Percentiles rank a stretch among this genome's conserved stretches.
These are phyloP conservation scores for Syzygium oleosum DNA, from an alignment of 345 rosid genomes.

Conservation along the genomic window DNA sequence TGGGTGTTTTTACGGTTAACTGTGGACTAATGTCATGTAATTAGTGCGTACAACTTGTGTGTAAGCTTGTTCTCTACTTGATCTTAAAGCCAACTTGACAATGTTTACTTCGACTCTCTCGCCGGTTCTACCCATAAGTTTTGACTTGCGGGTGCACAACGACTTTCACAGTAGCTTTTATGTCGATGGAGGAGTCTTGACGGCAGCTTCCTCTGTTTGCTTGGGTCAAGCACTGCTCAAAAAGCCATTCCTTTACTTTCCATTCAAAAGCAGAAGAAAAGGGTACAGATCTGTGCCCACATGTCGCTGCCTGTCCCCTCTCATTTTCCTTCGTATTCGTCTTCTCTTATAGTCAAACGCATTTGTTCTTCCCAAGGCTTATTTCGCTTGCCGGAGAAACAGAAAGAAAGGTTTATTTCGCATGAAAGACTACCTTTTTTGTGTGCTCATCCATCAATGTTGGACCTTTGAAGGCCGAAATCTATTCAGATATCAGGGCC, in stretches of 20 bases:
- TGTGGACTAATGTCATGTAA: not conserved
- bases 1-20: not conserved
- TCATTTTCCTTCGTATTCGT: not conserved
- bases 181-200: not conserved
- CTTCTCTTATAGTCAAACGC: not conserved
- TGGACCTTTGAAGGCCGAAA: not conserved
- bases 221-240: not conserved
- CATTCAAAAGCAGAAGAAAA: not conserved
- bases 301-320: not conserved
- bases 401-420: not conserved
- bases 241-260: not conserved
- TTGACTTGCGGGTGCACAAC: not conserved
- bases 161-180: not conserved
- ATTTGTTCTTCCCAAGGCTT: not conserved
- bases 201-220: not conserved
- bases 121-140: not conserved
- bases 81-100: not conserved
- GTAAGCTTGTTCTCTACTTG: not conserved
- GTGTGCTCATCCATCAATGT: not conserved
- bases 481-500: not conserved
- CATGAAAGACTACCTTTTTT: not conserved
- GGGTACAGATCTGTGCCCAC: not conserved
- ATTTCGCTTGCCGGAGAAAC: not conserved
- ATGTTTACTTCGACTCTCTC: not conserved
- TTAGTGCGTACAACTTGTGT: not conserved